Base-by-base conservation (phyloP, 148 eudicot genomes). In the Bassia scoparia region DNA sequence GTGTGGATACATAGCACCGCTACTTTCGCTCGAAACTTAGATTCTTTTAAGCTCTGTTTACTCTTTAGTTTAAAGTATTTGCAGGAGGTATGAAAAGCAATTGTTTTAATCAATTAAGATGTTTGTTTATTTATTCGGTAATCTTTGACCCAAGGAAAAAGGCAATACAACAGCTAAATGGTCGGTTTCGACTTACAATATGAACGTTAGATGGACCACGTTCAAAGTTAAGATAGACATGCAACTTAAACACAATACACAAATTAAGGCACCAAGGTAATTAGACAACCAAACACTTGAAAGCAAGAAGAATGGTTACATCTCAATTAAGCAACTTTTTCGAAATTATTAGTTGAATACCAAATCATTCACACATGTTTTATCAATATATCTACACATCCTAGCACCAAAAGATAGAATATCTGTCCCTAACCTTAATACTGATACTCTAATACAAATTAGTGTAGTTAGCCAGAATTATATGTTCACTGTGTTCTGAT, bases 171-270 rank as follows among this genome's bases (percentile, higher is more conserved):
- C 44, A 41, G 41, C 27, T 27, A 24, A 67, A 67, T 56, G 52
- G 62, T 27, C 23, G 16, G 24, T 29, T 44, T 74, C 14, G 11
- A 61, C 56, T 26, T 56, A 64, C 18, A 8, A 76, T 67, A 34
- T 46, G n/a, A 68, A 33, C 21, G 44, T 64, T 35, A 26, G 17
- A 60, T 26, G 73, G 67, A 35, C 68, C 52, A 29, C 61, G 20
- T 61, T 49, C 46, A 50, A 69, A 62, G 58, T 60, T 17, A 37
- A 35, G 49, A 44, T 76, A 37, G 53, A 37, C 43, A 49, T 50
- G 43, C 30, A 48, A 49, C 62, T n/a, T 35, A 8, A 74, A 1
- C 35, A 55, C 20, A 21, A 61, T 18, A 41, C 27, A 17, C 21
- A 20, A 55, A 33, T 31, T 43, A 23, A 56, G 59, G 33, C 48